Conservation (phyloP, 331 rosid species). For the Acacia pycnantha region DNA sequence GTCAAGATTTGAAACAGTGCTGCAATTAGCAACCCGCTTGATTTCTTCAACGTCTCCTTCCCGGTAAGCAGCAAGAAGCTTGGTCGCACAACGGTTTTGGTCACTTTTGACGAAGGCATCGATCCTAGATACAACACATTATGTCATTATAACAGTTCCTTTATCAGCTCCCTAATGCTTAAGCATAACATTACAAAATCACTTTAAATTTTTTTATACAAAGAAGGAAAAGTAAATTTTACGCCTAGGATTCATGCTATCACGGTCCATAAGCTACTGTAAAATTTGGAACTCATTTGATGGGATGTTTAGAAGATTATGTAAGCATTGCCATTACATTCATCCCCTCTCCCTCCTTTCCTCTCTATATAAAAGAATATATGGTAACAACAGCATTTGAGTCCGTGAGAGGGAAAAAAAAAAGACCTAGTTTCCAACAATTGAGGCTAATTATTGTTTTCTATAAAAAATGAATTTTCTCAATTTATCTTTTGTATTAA, state of each 20-base stretch:
- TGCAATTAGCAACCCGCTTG: constrained; percentile 67
- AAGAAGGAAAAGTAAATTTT: background rate
- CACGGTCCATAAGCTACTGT: background rate
- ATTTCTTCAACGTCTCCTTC: constrained; percentile 89
- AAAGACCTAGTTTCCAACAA: background rate
- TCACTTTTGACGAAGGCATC: constrained; percentile 80
- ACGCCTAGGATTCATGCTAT: background rate
- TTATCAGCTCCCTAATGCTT: constrained; percentile 13
- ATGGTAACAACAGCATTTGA: background rate
- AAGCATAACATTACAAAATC: background rate
- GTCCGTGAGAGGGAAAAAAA: background rate
- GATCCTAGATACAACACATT: constrained; percentile 46
- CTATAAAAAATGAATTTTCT: background rate
- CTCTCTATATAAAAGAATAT: background rate
- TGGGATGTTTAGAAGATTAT: too few species aligned
- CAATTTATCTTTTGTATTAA: background rate
- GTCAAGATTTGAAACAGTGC: constrained; percentile 77
- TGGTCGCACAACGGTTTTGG: constrained; percentile 74
- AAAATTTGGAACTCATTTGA: too few species aligned
- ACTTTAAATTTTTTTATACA: background rate
- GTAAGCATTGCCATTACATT: too few species aligned
- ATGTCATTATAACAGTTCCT: constrained; percentile 11
- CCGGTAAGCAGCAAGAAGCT: constrained; percentile 71
- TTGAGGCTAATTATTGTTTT: background rate
- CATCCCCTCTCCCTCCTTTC: background rate